phyloP scores from a whole-genome alignment of 768 basidiomycete genomes.

The Trametes maxima region DNA sequence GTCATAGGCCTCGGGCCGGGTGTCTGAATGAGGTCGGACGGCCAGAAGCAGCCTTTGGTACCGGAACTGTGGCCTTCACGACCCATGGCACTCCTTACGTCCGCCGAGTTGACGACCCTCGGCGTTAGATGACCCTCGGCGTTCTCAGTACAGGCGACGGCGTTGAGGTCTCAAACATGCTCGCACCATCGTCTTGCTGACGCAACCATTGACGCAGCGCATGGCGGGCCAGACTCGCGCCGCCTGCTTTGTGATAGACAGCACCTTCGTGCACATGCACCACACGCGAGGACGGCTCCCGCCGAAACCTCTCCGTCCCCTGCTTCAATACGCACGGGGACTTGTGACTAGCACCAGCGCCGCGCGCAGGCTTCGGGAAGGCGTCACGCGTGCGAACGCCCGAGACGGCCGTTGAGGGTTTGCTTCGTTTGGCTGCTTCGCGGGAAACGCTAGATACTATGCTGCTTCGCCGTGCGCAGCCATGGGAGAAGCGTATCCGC shows the following conservation, averaged over 20 bases:
- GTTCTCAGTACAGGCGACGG: background rate
- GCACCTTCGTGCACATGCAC: background rate
- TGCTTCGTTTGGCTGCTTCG: background rate
- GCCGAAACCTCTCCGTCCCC: background rate
- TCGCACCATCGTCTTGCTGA: too few species aligned
- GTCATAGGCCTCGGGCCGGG: background rate
- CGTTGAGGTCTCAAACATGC: background rate
- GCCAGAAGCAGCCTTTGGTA: background rate
- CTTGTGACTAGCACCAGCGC: background rate
- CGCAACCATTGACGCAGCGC: too few species aligned
- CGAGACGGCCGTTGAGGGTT: background rate
- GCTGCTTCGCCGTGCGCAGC: conserved; percentile 3
- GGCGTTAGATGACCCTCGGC: background rate
- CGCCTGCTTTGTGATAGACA: background rate
- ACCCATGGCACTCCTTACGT: conserved; percentile 3
- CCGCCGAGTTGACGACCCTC: background rate
- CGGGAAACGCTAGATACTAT: background rate
- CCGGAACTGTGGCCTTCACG: background rate
- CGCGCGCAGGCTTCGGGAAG: background rate
- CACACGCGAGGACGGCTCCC: background rate
- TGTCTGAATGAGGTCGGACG: too few species aligned
- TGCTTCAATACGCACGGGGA: background rate
- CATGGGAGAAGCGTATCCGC: background rate
- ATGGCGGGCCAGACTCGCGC: background rate
- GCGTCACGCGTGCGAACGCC: conserved; percentile 3